Percentiles rank a stretch among this genome's conserved stretches.
Evolutionary conservation across 2,329 filamentous ascomycete species (phyloP).

Genomic region (Beauveria australis): DNA sequence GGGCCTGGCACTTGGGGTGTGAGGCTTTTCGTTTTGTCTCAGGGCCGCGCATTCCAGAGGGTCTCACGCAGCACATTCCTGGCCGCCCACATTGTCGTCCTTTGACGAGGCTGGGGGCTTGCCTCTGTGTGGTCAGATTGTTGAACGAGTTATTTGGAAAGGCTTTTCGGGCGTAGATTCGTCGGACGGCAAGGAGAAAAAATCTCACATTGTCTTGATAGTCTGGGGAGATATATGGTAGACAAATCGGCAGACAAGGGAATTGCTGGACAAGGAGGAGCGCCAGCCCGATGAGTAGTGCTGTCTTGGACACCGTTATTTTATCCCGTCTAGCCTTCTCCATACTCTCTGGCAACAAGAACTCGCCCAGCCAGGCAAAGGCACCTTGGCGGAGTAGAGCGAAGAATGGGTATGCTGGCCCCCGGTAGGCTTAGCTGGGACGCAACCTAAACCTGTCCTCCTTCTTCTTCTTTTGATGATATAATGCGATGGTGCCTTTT

Average conservation of each 20-base stretch:
- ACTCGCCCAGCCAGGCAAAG: slow-evolving; percentile 10
- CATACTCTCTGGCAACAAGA: slow-evolving; percentile 7
- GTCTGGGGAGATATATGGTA: neutral
- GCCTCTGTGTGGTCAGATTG: slow-evolving; percentile 7
- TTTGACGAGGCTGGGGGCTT: slow-evolving; percentile 23
- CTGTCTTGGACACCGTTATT: slow-evolving; percentile 11
- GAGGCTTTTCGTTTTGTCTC: slow-evolving; percentile 28
- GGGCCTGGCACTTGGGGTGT: slow-evolving; percentile 7
- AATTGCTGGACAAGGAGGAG: neutral
- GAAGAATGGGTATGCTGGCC: slow-evolving; percentile 12
- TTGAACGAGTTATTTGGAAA: neutral
- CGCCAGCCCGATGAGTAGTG: neutral
- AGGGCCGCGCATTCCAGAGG: slow-evolving; percentile 16
- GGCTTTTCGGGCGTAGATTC: neutral
- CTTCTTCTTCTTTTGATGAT: slow-evolving; percentile 10
- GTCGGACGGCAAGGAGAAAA: neutral
- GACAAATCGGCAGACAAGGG: neutral
- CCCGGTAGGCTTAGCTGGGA: slow-evolving; percentile 8
- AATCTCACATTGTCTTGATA: slow-evolving; percentile 2
- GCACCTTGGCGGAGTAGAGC: slow-evolving; percentile 9
- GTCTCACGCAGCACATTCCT: slow-evolving; percentile 12
- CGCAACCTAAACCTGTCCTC: slow-evolving; percentile 7
- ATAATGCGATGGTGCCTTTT: slow-evolving; percentile 11
- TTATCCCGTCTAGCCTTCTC: slow-evolving; percentile 6
- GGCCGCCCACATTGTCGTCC: slow-evolving; percentile 25